A percentile compares a stretch with the other conserved stretches of the same genome.
Conservation (phyloP, 345 rosid genomes). For the Melaleuca quinquenervia region DNA sequence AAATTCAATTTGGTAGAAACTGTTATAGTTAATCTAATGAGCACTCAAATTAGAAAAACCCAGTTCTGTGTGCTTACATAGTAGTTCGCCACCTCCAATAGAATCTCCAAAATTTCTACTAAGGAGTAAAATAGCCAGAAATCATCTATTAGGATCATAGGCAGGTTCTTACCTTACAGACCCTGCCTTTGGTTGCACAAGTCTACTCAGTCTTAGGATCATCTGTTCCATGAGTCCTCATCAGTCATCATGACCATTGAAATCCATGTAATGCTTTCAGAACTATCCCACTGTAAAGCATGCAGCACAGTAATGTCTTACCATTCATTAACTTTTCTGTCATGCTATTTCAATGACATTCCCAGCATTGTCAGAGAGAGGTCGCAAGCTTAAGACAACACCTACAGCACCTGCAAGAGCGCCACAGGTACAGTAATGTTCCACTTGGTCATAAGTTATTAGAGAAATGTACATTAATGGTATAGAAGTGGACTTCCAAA, state of each 20-base stretch:
- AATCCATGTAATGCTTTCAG: neutral
- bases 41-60: neutral
- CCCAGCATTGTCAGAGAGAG: conserved; percentile 20
- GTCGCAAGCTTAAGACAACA: conserved; percentile 16
- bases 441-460: neutral
- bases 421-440: conserved; percentile 7
- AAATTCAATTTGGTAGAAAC: neutral
- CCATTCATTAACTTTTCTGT: too few relatives aligned
- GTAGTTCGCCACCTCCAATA: neutral
- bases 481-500: neutral
- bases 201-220: neutral
- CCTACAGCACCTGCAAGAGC: conserved; percentile 14
- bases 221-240: neutral
- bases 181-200: neutral
- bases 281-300: neutral
- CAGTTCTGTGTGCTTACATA: neutral
- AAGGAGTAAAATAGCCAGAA: neutral
- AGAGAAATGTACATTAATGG: neutral
- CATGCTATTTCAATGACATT: neutral
- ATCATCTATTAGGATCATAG: neutral
- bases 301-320: too few relatives aligned
- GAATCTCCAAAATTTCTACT: neutral
- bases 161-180: neutral
- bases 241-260: neutral
- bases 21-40: neutral